Evolutionary conservation across 768 basidiomycete species (phyloP).

Genomic region (Rhodotorula toruloides): DNA sequence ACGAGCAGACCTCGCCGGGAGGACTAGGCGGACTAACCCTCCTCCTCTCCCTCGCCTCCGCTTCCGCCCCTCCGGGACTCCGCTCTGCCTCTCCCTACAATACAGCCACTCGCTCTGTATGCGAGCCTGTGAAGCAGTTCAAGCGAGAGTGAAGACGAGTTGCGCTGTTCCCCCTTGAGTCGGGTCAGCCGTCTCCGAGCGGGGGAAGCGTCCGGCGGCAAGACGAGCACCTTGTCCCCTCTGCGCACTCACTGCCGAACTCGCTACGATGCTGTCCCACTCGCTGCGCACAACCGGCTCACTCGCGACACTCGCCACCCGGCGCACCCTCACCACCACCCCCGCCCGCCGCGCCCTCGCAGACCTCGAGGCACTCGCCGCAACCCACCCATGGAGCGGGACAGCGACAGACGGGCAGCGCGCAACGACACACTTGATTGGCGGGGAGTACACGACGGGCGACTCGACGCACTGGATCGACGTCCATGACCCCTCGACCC

Average conservation of each 20-base stretch:
- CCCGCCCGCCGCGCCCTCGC: not conserved
- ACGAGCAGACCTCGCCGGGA: too few species aligned
- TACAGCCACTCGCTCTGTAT: too few species aligned
- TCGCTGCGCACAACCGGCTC: not conserved
- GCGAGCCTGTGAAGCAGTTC: too few species aligned
- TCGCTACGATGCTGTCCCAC: not conserved
- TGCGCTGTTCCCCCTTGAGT: too few species aligned
- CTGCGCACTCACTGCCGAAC: not conserved
- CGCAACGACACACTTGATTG: constrained; percentile 85
- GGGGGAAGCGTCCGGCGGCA: too few species aligned
- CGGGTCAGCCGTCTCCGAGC: too few species aligned
- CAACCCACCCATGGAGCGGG: constrained; percentile 64
- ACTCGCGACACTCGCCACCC: not conserved
- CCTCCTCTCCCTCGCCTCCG: too few species aligned
- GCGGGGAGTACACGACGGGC: constrained; percentile 82
- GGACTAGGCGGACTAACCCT: too few species aligned
- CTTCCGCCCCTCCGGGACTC: too few species aligned
- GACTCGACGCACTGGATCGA: constrained; percentile 73
- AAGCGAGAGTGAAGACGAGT: too few species aligned
- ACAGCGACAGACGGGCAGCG: constrained; percentile 80
- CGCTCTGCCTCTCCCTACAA: too few species aligned
- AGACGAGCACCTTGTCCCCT: too few species aligned
- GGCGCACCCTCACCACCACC: constrained; percentile 1
- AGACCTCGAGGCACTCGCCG: constrained; percentile 15
- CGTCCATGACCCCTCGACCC: constrained; percentile 87